Evolutionary conservation across 2,329 filamentous ascomycete genomes (phyloP).

Genomic region (Neonectria ditissima): DNA sequence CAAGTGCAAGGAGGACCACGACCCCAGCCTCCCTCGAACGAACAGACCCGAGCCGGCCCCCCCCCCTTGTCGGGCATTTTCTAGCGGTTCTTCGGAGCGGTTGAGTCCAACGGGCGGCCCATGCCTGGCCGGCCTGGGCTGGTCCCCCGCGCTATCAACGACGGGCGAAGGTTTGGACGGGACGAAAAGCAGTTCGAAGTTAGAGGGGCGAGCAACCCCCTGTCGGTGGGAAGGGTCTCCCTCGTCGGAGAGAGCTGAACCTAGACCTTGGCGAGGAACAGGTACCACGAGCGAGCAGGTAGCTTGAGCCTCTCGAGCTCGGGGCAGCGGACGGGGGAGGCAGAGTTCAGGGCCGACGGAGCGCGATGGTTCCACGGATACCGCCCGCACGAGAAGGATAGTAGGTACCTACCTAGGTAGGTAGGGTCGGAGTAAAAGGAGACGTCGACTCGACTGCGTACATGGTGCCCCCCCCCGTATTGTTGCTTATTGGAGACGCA

Average conservation of each 20-base stretch:
- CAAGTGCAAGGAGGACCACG: neutral
- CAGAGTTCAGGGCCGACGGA: too few relatives aligned
- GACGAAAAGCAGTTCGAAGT: constrained; percentile 23
- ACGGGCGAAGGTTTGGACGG: constrained; percentile 31
- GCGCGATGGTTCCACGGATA: neutral
- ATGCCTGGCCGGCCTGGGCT: too few relatives aligned
- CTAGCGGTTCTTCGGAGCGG: constrained; percentile 27
- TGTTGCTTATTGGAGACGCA: constrained; percentile 9
- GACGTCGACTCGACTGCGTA: too few relatives aligned
- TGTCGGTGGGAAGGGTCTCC: neutral
- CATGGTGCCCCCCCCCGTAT: too few relatives aligned
- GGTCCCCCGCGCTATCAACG: constrained; percentile 34
- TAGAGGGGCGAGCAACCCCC: constrained; percentile 26
- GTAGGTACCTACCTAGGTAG: too few relatives aligned
- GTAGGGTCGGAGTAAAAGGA: too few relatives aligned
- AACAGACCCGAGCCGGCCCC: constrained; percentile 33
- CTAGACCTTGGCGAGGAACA: neutral
- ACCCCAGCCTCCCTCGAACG: constrained; percentile 35
- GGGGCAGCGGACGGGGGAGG: constrained; percentile 5
- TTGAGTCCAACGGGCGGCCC: constrained; percentile 41
- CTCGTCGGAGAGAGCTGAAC: constrained; percentile 14
- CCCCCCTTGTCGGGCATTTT: constrained; percentile 23
- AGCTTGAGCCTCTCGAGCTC: constrained; percentile 5
- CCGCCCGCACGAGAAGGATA: neutral
- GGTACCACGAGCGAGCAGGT: neutral